Evolutionary conservation across 2,329 filamentous ascomycete genomes (phyloP), one percentile per base, ranked within the genome.

Genomic region (Fusarium brevicatenulatum): DNA sequence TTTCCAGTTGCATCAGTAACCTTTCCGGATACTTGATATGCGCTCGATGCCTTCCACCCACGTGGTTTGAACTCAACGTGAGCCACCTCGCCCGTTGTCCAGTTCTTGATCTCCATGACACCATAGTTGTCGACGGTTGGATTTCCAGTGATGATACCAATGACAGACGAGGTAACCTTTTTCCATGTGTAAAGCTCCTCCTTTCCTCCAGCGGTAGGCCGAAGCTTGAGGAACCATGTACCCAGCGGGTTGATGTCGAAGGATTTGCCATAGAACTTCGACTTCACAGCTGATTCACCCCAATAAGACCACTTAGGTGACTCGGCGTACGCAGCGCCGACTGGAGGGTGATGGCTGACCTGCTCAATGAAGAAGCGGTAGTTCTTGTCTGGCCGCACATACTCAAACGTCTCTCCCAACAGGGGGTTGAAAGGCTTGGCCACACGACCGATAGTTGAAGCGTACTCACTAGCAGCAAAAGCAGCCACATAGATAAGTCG

Each of bases 341-440:
- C 89, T 0, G 96, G 96, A 36, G 96, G 96, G 82, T 99, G 96
- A 81, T 99, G 96, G 83, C 94, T 97, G 77, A 99, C 95, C 85
- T 99, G 96, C 82, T 99, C 96, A 68, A 97, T 94, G 84, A 98
- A 97, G 88, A 98, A 98, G 73, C 96, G 94, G 85, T 97, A 99
- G 66, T 95, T 95, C 82, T 98, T 97, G 84, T 99, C 96, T 1
- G 96, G 95, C 63, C 96, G 88, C 40, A 92, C 95, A 79, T 99
- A 98, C 81, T 99, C 96, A 77, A 97, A 99, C 0, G 96, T 99
- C 82, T 99, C 96, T 53, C 95, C 96, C 1, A 99, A 87, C 9
- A 99, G 89, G 19, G 96, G 96, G 79, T 99, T 99, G 87, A 99
- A 99, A 1, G 96, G 96, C 81, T 99, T 99, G 23, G 96, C 96